A percentile compares a stretch with the other conserved stretches of the same genome.
These are phyloP conservation scores for Aspergillus taichungensis DNA, from an alignment of 495 filamentous ascomycete genomes.

Conservation along the genomic window DNA sequence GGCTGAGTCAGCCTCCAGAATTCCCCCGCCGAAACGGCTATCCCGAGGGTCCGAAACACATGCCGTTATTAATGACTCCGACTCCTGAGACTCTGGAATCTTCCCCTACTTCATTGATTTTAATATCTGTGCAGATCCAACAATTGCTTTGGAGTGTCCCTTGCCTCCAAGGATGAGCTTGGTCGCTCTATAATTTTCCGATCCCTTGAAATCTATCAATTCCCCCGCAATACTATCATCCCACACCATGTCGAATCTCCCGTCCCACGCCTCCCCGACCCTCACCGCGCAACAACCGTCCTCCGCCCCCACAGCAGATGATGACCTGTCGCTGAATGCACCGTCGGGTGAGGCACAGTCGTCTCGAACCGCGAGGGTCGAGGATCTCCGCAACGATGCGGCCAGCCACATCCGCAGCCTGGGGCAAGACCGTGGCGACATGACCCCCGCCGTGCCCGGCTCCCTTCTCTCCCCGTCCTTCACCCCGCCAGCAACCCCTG, in stretches of 20 bases:
- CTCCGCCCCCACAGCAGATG: too few species aligned
- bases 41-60: constrained; percentile 13
- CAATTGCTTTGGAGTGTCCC: too few species aligned
- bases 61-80: constrained; percentile 1
- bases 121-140: neutral
- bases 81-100: neutral
- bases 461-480: constrained; percentile 66
- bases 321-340: constrained; percentile 17
- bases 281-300: constrained; percentile 17
- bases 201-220: neutral
- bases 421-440: constrained; percentile 13
- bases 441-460: constrained; percentile 36
- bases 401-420: constrained; percentile 15
- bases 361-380: constrained; percentile 5
- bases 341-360: constrained; percentile 7
- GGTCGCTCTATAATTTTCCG: too few species aligned
- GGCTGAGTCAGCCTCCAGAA: constrained; percentile 7
- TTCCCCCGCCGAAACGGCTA: constrained; percentile 9
- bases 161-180: too few species aligned
- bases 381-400: constrained; percentile 12
- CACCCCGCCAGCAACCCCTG: constrained; percentile 67
- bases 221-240: constrained; percentile 3
- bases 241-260: constrained; percentile 39
- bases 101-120: neutral
- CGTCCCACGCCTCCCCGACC: constrained; percentile 43